Evolutionary conservation across 345 rosid species (phyloP), one percentile per base, ranked within the genome.

Genomic region (Lepidium sativum): DNA sequence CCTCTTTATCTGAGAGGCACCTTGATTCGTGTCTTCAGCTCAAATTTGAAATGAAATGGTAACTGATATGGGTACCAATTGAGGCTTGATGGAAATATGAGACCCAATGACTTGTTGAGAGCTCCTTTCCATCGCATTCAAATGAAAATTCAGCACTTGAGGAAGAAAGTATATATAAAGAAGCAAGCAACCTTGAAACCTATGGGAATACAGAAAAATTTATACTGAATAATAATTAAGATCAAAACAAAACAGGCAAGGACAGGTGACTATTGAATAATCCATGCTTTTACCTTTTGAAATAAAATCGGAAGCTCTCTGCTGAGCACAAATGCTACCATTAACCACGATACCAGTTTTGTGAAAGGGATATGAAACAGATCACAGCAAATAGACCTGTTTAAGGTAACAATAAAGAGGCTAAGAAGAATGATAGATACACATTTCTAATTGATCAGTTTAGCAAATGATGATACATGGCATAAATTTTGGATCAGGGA

Each of bases 1-100:
- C 96, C 96, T 80, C 76, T 40, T 76, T 57, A 56, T 68, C 77
- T 35, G 67, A 18, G 37, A 61, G 41, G 16, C 59, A 42, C 13
- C 17, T 69, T 32, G 75, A 55, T 48, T 78, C 78, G 53, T 31
- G 47, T 72, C 77, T 77, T 73, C 65, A 34, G 52, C 70, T 75
- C 70, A 70, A 52, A 67, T 79, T 83, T 35, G 81, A 74, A 67
- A 82, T 75, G 75, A 87, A 82, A 58, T 80, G 85, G 76, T 74
- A 65, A 63, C 79, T 94, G 58, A 82, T 76, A 72, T 88, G 85
- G 52, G 87, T 79, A 47, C 96, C 91, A 73, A 94, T 72, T 42
- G 99, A 90, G 75, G 96, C 95, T 81, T 94, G 99, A 80, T 94
- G 97, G 66, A 88, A 94, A 79, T 71, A 88, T 57, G 95, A 82